Evolutionary conservation across 2,329 filamentous ascomycete genomes (phyloP).

Genomic region (Colletotrichum caudatum): DNA sequence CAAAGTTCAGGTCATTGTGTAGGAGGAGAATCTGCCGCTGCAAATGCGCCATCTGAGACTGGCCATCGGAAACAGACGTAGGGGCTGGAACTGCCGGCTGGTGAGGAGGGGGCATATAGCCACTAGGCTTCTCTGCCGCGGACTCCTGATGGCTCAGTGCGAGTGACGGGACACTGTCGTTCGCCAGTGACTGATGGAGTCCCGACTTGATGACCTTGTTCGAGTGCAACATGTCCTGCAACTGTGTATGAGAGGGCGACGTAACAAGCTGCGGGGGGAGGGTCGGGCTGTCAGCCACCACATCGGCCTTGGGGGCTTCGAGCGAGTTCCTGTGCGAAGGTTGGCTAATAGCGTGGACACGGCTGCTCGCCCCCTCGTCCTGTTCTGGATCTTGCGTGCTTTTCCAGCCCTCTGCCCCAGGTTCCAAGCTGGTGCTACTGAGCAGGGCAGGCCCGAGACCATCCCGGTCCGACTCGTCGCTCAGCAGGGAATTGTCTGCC

Average conservation of each 20-base stretch:
- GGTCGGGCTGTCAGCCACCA: slow-evolving; percentile 71
- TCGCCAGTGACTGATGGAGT: slow-evolving; percentile 66
- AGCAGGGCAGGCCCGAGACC: slow-evolving; percentile 56
- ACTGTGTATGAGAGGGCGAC: slow-evolving; percentile 65
- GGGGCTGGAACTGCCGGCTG: slow-evolving; percentile 40
- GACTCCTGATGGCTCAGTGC: slow-evolving; percentile 64
- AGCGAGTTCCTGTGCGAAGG: slow-evolving; percentile 61
- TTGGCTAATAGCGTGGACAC: slow-evolving; percentile 52
- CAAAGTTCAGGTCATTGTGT: slow-evolving; percentile 85
- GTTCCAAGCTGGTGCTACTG: slow-evolving; percentile 50
- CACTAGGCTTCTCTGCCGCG: slow-evolving; percentile 53
- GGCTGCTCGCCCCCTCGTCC: slow-evolving; percentile 56
- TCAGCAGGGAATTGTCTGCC: slow-evolving; percentile 42
- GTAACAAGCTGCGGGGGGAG: slow-evolving; percentile 63
- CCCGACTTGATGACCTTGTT: slow-evolving; percentile 70
- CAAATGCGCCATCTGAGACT: slow-evolving; percentile 65
- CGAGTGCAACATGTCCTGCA: slow-evolving; percentile 71
- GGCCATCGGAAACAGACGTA: slow-evolving; percentile 46
- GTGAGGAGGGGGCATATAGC: slow-evolving; percentile 47
- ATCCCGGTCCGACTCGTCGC: slow-evolving; percentile 50
- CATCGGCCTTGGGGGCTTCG: slow-evolving; percentile 48
- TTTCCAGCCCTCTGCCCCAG: slow-evolving; percentile 61
- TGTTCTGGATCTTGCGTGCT: slow-evolving; percentile 65
- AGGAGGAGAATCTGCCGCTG: slow-evolving; percentile 81
- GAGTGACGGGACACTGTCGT: slow-evolving; percentile 70